These are phyloP conservation scores for Fraxinus platypoda DNA, from an alignment of 305 asterid species.

Conservation along the genomic window DNA sequence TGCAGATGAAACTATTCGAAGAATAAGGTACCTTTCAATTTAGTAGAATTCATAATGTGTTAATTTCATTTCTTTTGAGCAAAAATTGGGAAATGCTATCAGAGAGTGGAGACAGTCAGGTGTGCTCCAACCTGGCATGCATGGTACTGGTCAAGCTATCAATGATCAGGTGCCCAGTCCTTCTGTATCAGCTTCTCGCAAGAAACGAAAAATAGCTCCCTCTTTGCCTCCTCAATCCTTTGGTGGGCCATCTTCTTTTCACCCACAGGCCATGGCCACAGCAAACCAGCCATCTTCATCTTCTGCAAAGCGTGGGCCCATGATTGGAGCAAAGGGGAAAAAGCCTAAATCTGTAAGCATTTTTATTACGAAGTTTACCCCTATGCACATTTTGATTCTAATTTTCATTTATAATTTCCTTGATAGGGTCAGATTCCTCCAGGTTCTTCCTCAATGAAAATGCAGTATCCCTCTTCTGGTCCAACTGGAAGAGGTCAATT, in stretches of 20 bases:
- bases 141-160: conserved; percentile 56
- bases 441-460: conserved; percentile 49
- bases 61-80: conserved; percentile 1
- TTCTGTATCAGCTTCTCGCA: conserved; percentile 80
- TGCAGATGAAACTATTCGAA: conserved; percentile 61
- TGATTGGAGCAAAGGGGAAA: conserved; percentile 57
- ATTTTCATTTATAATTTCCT: conserved; percentile 13
- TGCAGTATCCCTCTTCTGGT: conserved; percentile 60
- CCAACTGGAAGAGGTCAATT: conserved; percentile 78
- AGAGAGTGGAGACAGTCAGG: conserved; percentile 75
- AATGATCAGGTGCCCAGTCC: conserved; percentile 77
- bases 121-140: conserved; percentile 54
- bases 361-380: conserved; percentile 8
- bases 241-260: conserved; percentile 78
- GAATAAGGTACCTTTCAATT: conserved; percentile 53
- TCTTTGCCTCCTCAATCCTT: conserved; percentile 63
- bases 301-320: conserved; percentile 62
- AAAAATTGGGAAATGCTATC: conserved; percentile 22
- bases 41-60: background rate
- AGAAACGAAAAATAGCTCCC: conserved; percentile 65
- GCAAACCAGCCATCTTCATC: conserved; percentile 72
- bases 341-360: conserved; percentile 50
- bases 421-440: conserved; percentile 49
- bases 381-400: conserved; percentile 22
- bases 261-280: conserved; percentile 52